Percentiles rank a stretch among this genome's conserved stretches.
Evolutionary conservation across 768 basidiomycete species (phyloP).

Genomic region (Boletus tylopilopsis): DNA sequence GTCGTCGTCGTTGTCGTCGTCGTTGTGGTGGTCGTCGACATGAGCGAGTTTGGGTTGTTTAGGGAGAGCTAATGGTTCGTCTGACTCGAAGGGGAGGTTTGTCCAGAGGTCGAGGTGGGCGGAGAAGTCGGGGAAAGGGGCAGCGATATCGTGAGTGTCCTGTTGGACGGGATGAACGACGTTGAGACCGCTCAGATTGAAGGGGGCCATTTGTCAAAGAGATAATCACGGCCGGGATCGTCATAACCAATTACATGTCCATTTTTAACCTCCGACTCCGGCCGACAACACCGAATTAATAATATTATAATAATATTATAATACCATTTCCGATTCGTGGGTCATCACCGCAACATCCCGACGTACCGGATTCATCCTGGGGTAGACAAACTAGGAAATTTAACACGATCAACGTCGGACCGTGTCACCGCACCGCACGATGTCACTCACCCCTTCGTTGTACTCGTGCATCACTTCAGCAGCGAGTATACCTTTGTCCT

Average conservation of each 20-base stretch:
- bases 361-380: constrained; percentile 72
- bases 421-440: background rate
- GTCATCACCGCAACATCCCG: constrained; percentile 84
- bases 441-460: constrained; percentile 60
- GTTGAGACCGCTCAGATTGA: constrained; percentile 76
- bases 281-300: no score
- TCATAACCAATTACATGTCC: constrained; percentile 15
- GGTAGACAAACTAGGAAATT: constrained; percentile 74
- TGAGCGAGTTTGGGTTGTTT: constrained; percentile 35
- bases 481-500: constrained; percentile 71
- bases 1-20: background rate
- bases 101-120: constrained; percentile 85
- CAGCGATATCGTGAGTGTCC: constrained; percentile 51
- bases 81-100: constrained; percentile 73
- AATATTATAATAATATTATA: background rate
- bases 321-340: constrained; percentile 68
- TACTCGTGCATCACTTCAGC: constrained; percentile 85
- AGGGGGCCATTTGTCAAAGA: constrained; percentile 53
- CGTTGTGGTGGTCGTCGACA: constrained; percentile 41
- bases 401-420: background rate
- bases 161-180: constrained; percentile 56
- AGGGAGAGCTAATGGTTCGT: constrained; percentile 51
- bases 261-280: no score
- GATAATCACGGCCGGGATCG: background rate
- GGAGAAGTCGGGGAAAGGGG: constrained; percentile 67